These are phyloP conservation scores for Nothopassalora personata DNA, from an alignment of 2,329 filamentous ascomycete species.

Conservation along the genomic window DNA sequence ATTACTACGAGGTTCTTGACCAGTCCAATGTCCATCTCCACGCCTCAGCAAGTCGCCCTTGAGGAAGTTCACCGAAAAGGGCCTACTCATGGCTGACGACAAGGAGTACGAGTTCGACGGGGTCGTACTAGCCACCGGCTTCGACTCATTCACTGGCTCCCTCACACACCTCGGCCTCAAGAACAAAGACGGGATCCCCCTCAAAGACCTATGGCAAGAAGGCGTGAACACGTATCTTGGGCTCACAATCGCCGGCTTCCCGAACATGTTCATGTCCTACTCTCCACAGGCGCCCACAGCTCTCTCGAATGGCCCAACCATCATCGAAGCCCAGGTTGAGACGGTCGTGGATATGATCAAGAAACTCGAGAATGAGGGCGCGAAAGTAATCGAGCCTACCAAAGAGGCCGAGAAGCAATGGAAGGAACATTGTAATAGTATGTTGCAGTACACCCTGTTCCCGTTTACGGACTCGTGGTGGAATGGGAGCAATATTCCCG, in stretches of 20 bases:
- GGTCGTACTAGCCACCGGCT: constrained; percentile 44
- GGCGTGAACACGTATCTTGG: constrained; percentile 40
- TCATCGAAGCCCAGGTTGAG: constrained; percentile 40
- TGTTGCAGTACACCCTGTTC: constrained; percentile 25
- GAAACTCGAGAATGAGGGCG: constrained; percentile 35
- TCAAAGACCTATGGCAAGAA: constrained; percentile 37
- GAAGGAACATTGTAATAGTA: constrained; percentile 26
- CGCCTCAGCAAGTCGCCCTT: constrained; percentile 38
- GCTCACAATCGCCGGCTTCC: constrained; percentile 25
- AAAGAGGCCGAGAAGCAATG: constrained; percentile 39
- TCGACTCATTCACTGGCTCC: constrained; percentile 37
- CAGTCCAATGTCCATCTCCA: constrained; percentile 39
- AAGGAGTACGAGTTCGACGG: constrained; percentile 39
- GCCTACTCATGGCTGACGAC: constrained; percentile 38
- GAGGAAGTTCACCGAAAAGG: constrained; percentile 38
- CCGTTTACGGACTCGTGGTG: constrained; percentile 30
- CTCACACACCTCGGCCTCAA: constrained; percentile 34
- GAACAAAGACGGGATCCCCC: constrained; percentile 20
- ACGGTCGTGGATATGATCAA: constrained; percentile 41
- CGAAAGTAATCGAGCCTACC: constrained; percentile 38
- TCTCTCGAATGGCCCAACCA: constrained; percentile 42
- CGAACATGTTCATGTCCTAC: constrained; percentile 42
- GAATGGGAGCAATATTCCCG: constrained; percentile 41
- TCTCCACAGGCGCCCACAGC: constrained; percentile 43
- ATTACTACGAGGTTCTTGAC: constrained; percentile 45